A percentile compares a stretch with the other conserved stretches of the same genome.
phyloP scores from a whole-genome alignment of 495 filamentous ascomycete genomes.

The Penicillium arizonense region DNA sequence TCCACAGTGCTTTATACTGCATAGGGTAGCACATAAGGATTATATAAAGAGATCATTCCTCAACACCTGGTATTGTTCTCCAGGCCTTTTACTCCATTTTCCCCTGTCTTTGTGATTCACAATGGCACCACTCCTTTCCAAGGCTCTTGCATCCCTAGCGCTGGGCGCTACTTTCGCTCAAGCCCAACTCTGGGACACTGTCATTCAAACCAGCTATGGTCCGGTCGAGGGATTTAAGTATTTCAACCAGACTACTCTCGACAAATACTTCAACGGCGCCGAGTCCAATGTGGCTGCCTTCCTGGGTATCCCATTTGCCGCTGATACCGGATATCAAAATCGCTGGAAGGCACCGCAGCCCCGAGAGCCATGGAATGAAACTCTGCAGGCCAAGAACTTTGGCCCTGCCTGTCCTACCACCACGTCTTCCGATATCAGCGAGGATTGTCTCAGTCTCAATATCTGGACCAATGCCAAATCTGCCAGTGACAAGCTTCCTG shows the following conservation, averaged over 20 bases:
- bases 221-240: conserved; percentile 29
- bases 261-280: conserved; percentile 31
- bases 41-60: neutral
- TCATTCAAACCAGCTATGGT: conserved; percentile 25
- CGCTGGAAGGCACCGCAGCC: conserved; percentile 30
- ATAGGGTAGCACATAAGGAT: no score
- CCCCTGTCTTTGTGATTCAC: neutral
- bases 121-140: conserved; percentile 12
- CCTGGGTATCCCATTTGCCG: conserved; percentile 26
- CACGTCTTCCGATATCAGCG: conserved; percentile 15
- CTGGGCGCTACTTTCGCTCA: conserved; percentile 16
- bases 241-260: conserved; percentile 26
- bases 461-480: conserved; percentile 28
- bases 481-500: conserved; percentile 25
- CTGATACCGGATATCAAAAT: conserved; percentile 28
- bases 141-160: conserved; percentile 9
- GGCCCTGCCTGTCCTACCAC: conserved; percentile 24
- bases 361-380: conserved; percentile 25
- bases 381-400: conserved; percentile 17
- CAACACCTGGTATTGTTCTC: neutral
- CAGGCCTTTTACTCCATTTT: neutral
- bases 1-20: neutral
- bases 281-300: conserved; percentile 51
- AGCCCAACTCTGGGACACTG: conserved; percentile 21
- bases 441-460: conserved; percentile 32